These are phyloP conservation scores for Penicillium macrosclerotiorum DNA, from an alignment of 495 filamentous ascomycete genomes.

Conservation along the genomic window DNA sequence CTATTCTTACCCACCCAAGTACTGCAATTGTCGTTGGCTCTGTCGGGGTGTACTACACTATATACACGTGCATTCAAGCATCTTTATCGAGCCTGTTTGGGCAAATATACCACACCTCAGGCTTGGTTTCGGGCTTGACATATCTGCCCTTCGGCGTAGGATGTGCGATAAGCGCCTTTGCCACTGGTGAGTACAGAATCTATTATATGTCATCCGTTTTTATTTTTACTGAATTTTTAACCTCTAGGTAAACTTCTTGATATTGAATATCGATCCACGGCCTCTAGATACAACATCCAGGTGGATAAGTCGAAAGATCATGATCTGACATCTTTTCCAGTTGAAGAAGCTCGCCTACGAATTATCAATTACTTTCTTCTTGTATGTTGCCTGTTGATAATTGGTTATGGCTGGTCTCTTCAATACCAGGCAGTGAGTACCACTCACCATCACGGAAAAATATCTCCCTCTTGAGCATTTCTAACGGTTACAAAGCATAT, in stretches of 20 bases:
- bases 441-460: background rate
- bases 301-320: background rate
- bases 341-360: background rate
- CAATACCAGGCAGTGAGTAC: background rate
- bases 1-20: no score
- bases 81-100: background rate
- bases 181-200: background rate
- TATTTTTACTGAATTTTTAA: background rate
- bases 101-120: background rate
- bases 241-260: background rate
- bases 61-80: background rate
- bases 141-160: background rate
- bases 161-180: background rate
- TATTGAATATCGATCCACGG: background rate
- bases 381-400: background rate
- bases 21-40: no score
- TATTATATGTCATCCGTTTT: background rate
- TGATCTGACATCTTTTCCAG: background rate
- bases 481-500: background rate
- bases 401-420: background rate
- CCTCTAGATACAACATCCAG: background rate
- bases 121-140: background rate
- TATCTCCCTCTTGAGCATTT: background rate
- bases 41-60: no score
- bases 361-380: background rate